Percentiles rank a stretch among this genome's conserved stretches.
Conservation (phyloP, 148 eudicot species). For the Selenicereus undatus region DNA sequence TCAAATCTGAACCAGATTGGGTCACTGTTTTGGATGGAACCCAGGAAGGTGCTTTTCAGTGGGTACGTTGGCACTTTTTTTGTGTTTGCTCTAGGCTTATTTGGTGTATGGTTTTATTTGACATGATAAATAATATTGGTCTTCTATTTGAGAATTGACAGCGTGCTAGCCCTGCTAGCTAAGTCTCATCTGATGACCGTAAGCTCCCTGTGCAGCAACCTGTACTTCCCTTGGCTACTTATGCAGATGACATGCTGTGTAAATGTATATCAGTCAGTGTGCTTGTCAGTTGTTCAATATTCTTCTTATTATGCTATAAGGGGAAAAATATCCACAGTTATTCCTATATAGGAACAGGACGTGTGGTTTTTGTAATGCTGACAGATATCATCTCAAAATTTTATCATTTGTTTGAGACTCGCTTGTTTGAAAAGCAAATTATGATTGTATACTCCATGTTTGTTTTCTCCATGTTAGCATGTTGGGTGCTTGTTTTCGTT, state of each 20-base stretch:
- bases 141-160: neutral
- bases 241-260: neutral
- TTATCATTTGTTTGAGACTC: neutral
- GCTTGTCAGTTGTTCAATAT: neutral
- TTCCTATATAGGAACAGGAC: neutral
- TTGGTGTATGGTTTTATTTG: conserved; percentile 12
- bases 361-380: neutral
- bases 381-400: neutral
- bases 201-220: neutral
- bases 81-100: neutral
- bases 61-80: conserved; percentile 55
- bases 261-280: neutral
- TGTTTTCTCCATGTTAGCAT: neutral
- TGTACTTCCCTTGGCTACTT: neutral
- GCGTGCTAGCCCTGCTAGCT: neutral
- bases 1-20: conserved; percentile 63
- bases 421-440: neutral
- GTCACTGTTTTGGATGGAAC: conserved; percentile 90
- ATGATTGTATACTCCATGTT: neutral
- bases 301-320: neutral
- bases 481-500: neutral
- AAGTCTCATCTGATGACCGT: neutral
- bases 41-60: conserved; percentile 98
- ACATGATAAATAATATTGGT: neutral
- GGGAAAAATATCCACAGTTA: neutral